Conservation (phyloP, 352 stramenopile genomes). For the Phytophthora lateralis region DNA sequence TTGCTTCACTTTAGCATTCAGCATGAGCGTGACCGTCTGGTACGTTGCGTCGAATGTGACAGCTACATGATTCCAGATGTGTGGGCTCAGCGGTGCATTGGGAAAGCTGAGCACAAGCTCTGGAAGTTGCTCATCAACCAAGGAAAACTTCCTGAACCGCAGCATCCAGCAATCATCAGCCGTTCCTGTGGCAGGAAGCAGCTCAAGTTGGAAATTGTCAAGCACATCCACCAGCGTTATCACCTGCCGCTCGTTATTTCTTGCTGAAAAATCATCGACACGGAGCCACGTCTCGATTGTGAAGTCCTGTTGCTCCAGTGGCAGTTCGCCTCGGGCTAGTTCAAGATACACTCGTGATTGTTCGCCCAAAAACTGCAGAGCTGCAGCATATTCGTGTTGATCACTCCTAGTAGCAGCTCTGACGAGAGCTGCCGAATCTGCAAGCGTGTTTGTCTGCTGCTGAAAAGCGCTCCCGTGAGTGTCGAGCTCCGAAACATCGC, state of each 20-base stretch:
- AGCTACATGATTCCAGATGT: constrained; percentile 40
- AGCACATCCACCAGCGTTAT: constrained; percentile 43
- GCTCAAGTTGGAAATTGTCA: constrained; percentile 40
- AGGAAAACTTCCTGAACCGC: constrained; percentile 37
- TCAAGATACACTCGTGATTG: constrained; percentile 36
- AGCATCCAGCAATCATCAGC: constrained; percentile 26
- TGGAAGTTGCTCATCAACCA: constrained; percentile 27
- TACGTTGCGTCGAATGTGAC: constrained; percentile 27
- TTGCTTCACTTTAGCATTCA: constrained; percentile 35
- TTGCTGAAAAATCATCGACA: constrained; percentile 22
- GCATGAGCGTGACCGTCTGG: constrained; percentile 30
- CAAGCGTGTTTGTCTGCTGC: constrained; percentile 6
- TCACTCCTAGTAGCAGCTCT: neutral
- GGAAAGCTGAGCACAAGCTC: constrained; percentile 33
- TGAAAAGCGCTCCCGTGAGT: constrained; percentile 7
- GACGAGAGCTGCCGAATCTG: constrained; percentile 1
- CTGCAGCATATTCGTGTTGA: constrained; percentile 33
- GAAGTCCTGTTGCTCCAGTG: constrained; percentile 33
- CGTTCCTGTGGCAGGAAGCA: constrained; percentile 10
- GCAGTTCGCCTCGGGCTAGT: constrained; percentile 11
- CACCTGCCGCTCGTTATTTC: constrained; percentile 6
- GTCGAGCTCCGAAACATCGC: constrained; percentile 15
- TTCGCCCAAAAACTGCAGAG: constrained; percentile 28
- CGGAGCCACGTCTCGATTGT: constrained; percentile 51
- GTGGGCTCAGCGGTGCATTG: constrained; percentile 7